Percentiles rank a stretch among this genome's conserved stretches.
Evolutionary conservation across 805 yeast genomes (phyloP).

Genomic region (Yarrowia deformans): DNA sequence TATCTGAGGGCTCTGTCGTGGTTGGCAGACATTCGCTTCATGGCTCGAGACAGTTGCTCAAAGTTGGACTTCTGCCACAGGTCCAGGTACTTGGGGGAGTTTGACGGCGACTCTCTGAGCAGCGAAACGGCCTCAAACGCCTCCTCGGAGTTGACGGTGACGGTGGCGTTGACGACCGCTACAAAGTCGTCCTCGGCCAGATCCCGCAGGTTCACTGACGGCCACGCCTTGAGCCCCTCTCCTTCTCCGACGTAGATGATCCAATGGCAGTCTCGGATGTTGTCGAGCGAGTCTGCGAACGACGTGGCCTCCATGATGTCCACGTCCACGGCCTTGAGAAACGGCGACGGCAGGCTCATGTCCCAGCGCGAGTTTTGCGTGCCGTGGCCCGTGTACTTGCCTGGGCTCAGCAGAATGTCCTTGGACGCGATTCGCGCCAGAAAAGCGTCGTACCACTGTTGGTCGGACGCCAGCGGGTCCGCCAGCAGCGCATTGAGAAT

Average conservation of each 20-base stretch:
- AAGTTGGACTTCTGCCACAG: slow-evolving; percentile 45
- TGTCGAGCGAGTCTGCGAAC: slow-evolving; percentile 46
- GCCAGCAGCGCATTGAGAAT: slow-evolving; percentile 49
- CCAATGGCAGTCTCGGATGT: slow-evolving; percentile 46
- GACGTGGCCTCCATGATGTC: slow-evolving; percentile 49
- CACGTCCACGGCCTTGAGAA: slow-evolving; percentile 43
- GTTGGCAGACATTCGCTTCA: slow-evolving; percentile 31
- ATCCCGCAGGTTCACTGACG: slow-evolving; percentile 21
- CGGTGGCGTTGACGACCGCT: slow-evolving; percentile 3
- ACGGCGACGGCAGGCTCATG: slow-evolving; percentile 46
- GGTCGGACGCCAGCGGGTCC: slow-evolving; percentile 50
- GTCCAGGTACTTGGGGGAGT: slow-evolving; percentile 45
- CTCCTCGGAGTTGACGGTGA: slow-evolving; percentile 25
- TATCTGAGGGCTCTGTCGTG: slow-evolving; percentile 33
- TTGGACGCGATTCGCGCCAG: slow-evolving; percentile 48
- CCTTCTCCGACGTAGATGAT: slow-evolving; percentile 43
- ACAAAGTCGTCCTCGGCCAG: slow-evolving; percentile 45
- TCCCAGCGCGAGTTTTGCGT: slow-evolving; percentile 50
- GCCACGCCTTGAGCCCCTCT: slow-evolving; percentile 36
- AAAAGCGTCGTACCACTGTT: slow-evolving; percentile 47
- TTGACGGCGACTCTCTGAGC: slow-evolving; percentile 46
- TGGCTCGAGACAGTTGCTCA: slow-evolving; percentile 41
- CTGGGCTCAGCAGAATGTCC: slow-evolving; percentile 47
- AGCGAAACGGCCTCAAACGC: slow-evolving; percentile 35
- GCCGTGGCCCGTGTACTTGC: slow-evolving; percentile 45